Evolutionary conservation across 495 filamentous ascomycete genomes (phyloP).

Genomic region (Evansstolkia leycettana): DNA sequence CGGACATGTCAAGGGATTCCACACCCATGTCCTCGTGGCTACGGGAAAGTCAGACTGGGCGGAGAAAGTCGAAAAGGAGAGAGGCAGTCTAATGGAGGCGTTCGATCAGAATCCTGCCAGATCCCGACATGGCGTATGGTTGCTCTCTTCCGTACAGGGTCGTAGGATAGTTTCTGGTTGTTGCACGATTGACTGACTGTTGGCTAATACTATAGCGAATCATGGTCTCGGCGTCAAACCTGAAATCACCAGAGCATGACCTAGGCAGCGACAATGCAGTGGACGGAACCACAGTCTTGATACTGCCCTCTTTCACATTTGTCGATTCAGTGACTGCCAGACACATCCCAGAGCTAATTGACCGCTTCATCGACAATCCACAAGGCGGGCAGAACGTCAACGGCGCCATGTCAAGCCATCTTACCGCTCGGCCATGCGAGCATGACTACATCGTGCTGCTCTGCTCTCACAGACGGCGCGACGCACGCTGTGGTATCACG

Average conservation of each 20-base stretch:
- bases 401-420: constrained; percentile 13
- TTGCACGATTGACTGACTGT: too few relatives aligned
- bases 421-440: constrained; percentile 50
- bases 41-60: constrained; percentile 93
- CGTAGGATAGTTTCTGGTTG: too few relatives aligned
- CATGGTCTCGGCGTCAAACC: constrained; percentile 89
- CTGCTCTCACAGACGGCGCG: constrained; percentile 82
- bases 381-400: constrained; percentile 49
- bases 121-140: constrained; percentile 60
- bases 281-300: constrained; percentile 60
- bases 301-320: constrained; percentile 77
- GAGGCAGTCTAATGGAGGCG: constrained; percentile 86
- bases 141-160: neutral
- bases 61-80: constrained; percentile 70
- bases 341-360: constrained; percentile 57
- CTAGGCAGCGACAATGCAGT: constrained; percentile 27
- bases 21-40: constrained; percentile 77
- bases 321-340: constrained; percentile 66
- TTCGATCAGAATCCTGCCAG: constrained; percentile 44
- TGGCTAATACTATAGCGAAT: too few relatives aligned
- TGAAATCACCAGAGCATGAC: constrained; percentile 47
- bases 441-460: constrained; percentile 83
- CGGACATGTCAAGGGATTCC: constrained; percentile 74
- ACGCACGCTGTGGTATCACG: constrained; percentile 86
- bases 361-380: constrained; percentile 50